Evolutionary conservation across 176 grass and related monocot species (phyloP).

Genomic region (Triticum dicoccoides): DNA sequence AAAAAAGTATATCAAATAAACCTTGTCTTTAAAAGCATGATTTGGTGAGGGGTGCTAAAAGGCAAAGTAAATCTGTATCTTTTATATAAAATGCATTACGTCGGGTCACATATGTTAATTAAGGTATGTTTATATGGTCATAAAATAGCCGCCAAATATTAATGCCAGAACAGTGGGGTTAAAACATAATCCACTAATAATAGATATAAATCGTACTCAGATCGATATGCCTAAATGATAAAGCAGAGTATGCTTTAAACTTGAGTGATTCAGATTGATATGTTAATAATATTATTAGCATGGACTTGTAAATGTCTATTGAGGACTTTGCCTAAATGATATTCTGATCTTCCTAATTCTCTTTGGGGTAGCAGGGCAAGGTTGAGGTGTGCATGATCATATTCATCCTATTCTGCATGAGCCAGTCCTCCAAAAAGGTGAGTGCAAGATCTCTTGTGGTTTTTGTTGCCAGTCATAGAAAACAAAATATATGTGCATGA

Average conservation of each 20-base stretch:
- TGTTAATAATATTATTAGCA: not conserved
- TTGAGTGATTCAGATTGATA: not conserved
- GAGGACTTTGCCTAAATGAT: not conserved
- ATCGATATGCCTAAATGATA: too few relatives aligned
- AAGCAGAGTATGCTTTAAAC: not conserved
- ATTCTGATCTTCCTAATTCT: not conserved
- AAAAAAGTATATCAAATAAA: conserved; percentile 13
- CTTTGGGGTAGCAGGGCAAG: not conserved
- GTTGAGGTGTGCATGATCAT: not conserved
- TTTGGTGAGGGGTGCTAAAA: not conserved
- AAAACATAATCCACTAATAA: not conserved
- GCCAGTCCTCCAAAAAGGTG: not conserved
- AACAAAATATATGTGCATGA: not conserved
- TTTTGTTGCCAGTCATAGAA: not conserved
- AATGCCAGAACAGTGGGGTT: not conserved
- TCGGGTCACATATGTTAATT: not conserved
- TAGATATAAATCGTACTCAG: too few relatives aligned
- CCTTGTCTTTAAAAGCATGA: not conserved
- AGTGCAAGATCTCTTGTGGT: not conserved
- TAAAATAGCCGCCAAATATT: not conserved
- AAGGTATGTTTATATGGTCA: not conserved
- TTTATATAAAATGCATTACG: not conserved
- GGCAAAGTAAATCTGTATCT: not conserved
- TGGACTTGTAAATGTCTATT: not conserved
- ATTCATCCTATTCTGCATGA: not conserved